Base-by-base conservation (phyloP, 345 rosid genomes). In the Salix dunnii region DNA sequence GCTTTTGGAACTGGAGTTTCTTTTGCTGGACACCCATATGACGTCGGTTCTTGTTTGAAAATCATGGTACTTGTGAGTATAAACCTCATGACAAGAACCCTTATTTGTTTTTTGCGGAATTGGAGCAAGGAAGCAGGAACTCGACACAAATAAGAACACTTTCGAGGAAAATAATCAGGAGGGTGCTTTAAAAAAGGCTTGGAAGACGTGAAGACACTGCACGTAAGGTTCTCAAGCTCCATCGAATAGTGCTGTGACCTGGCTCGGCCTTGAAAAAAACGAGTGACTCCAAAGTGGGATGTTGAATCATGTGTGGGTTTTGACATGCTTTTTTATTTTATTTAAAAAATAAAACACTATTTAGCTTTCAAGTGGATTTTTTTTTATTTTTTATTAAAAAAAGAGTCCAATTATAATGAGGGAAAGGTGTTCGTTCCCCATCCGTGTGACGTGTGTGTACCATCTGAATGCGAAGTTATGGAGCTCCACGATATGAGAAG, bases 351-450 rank as follows among this genome's bases (percentile, higher is more conserved):
- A 28, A 31, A n/a, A 55, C 62, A 55, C 62, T n/a, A 6, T 53
- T 66, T 12, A 27, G 77, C 74, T 70, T 71, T 74, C 79, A n/a
- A 77, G 79, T 70, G 73, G 6, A n/a, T n/a, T 53, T 31, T 27
- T 7, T 70, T 25, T 40, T 10, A 0, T 10, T 40, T 42, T 35
- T 33, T 33, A 33, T 33, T 38, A 2, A 0, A 2, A 10, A 11
- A 42, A 31, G 65, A 33, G 17, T 31, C 42, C 42, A 21, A 12
- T 4, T 27, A 62, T 69, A 42, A 71, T 18, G 31, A 62, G 70
- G 33, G 33, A 62, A 74, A 71, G 55, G 21, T 70, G 35, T 10
- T 31, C 42, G 71, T 65, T 75, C 62, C 62, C 62, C 10, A 58
- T 23, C 28, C 58, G 69, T 58, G 68, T 80, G 83, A 80, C 76